A percentile compares a stretch with the other conserved stretches of the same genome.
Conservation (phyloP, 208 protist genomes). For the Acanthamoeba triangularis region DNA sequence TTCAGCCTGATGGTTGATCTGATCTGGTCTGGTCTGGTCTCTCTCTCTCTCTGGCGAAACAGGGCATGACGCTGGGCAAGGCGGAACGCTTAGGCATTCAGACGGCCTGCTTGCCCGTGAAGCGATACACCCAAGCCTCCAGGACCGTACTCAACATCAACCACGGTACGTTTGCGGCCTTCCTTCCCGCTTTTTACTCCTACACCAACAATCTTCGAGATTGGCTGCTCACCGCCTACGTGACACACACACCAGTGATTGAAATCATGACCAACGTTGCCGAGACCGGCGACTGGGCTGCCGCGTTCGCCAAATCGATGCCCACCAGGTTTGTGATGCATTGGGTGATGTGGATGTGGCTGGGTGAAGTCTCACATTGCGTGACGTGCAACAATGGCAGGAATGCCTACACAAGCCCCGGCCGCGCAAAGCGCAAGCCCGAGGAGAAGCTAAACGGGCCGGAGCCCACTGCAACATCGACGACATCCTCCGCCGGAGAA, state of each 20-base stretch:
- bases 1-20: background rate
- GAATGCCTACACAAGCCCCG: background rate
- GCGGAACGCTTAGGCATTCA: slow-evolving; percentile 35
- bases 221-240: background rate
- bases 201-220: no score
- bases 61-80: slow-evolving; percentile 66
- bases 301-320: background rate
- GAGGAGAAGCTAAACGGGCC: background rate
- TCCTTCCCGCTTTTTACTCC: background rate
- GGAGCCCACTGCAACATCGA: background rate
- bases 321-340: background rate
- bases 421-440: background rate
- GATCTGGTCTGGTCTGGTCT: background rate
- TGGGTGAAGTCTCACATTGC: background rate
- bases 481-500: no score
- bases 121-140: background rate
- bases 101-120: slow-evolving; percentile 43
- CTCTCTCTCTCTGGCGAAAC: background rate
- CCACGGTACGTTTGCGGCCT: slow-evolving; percentile 13
- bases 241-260: background rate
- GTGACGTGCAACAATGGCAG: background rate
- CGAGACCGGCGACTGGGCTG: slow-evolving; percentile 29
- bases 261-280: slow-evolving; percentile 69
- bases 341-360: background rate
- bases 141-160: slow-evolving; percentile 74